Evolutionary conservation across 495 filamentous ascomycete genomes (phyloP), one percentile per base, ranked within the genome.

Genomic region (Evansstolkia leycettana): DNA sequence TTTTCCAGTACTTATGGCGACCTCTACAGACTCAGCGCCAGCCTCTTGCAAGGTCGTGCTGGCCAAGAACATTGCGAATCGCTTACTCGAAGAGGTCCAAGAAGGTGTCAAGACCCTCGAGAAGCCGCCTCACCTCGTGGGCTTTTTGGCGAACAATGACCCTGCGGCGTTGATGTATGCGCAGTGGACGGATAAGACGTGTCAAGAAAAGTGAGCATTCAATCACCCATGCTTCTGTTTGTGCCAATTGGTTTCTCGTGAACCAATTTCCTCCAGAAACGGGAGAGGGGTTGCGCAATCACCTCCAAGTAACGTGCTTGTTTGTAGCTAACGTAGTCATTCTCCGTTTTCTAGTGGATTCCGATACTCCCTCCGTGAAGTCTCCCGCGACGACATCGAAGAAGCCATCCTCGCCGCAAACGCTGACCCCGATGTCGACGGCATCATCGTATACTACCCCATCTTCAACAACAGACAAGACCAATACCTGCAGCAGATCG

Each of bases 381-480:
- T 94, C 28, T 67, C 80, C 46, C 89, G 86, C 42, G 88, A 94
- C 47, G 70, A 76, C 15, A 77, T 98, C 39, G 90, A 96, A 67
- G 80, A 93, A 40, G 70, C 75, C 34, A 78, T 98, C 47, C 63
- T 92, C 18, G 64, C 62, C 37, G 90, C 90, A 43, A 96, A 98
- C 59, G 57, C 65, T 19, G 86, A 95, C 56, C 46, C 67, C 36
- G 42, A 56, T 9, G 76, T 95, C 37, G 81, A 94, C 58, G 90
- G 90, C 45, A 94, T 96, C 45, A 89, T 98, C 43, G 84, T 96
- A 51, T 98, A 98, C 64, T 98, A 95, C 60, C 90, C 90, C 27
- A 93, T 98, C 58, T 96, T 93, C 70, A 77, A 81, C 60, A 78
- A 75, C 43, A 70, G 72, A 11, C 82, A 94, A 48, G 90, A 98